phyloP scores from a whole-genome alignment of 148 eudicot species.

The Selenicereus undatus region DNA sequence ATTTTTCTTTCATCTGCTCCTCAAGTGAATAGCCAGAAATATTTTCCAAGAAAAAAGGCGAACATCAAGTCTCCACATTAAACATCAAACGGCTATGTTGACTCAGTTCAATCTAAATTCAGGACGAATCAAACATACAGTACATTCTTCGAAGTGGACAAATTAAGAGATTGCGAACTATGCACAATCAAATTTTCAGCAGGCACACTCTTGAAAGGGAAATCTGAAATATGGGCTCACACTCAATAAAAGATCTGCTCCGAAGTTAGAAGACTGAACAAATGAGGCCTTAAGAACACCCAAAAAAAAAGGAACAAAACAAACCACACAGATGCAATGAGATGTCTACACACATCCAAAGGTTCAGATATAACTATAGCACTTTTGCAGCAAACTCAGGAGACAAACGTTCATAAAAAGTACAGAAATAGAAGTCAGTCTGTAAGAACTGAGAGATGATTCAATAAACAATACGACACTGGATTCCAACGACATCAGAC shows the following conservation, averaged over 20 bases:
- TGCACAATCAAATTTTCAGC: no score
- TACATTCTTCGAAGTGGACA: no score
- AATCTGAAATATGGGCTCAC: background rate
- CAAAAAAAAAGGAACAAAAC: background rate
- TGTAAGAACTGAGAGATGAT: background rate
- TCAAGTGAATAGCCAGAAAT: background rate
- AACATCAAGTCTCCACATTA: background rate
- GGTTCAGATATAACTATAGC: background rate
- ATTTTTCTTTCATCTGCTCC: background rate
- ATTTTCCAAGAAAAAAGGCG: background rate
- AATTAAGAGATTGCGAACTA: background rate
- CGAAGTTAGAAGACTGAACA: background rate
- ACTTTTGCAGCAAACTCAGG: background rate
- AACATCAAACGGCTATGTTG: background rate
- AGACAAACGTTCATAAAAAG: background rate
- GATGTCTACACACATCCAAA: background rate
- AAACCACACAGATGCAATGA: background rate
- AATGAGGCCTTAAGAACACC: background rate
- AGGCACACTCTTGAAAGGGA: background rate
- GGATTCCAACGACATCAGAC: background rate
- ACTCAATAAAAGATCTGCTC: background rate
- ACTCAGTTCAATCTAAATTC: background rate
- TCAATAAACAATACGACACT: background rate
- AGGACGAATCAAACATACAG: background rate
- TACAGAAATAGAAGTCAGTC: background rate